These are phyloP conservation scores for Monosporascus sp. DNA, from an alignment of 2,329 filamentous ascomycete species.

Conservation along the genomic window DNA sequence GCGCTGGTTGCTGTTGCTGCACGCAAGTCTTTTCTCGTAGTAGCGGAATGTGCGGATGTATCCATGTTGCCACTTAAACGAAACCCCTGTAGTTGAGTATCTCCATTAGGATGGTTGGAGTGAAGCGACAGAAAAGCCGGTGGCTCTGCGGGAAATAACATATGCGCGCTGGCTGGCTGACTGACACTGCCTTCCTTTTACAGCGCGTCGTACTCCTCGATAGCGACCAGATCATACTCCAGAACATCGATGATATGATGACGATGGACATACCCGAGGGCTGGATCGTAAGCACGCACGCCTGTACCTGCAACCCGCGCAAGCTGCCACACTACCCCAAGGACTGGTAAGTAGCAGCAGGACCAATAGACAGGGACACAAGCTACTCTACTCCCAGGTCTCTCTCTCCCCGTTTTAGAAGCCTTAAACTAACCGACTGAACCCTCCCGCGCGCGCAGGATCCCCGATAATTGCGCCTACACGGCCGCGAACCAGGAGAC, in stretches of 20 bases:
- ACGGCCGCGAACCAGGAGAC: slow-evolving; percentile 25
- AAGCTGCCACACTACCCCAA: slow-evolving; percentile 28
- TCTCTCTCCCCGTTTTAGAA: too few relatives aligned
- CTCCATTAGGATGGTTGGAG: not conserved
- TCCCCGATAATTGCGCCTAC: slow-evolving; percentile 27
- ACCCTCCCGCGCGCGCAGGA: slow-evolving; percentile 6
- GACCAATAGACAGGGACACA: too few relatives aligned
- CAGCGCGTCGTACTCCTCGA: slow-evolving; percentile 29
- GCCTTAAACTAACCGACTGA: too few relatives aligned
- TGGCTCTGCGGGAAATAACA: not conserved
- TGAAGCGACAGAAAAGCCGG: too few relatives aligned
- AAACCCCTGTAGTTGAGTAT: not conserved
- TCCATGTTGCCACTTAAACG: not conserved
- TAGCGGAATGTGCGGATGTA: not conserved
- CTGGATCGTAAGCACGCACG: slow-evolving; percentile 29
- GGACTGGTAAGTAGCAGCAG: slow-evolving; percentile 18
- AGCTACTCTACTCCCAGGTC: too few relatives aligned
- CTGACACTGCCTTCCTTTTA: not conserved
- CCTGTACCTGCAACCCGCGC: slow-evolving; percentile 27
- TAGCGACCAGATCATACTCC: slow-evolving; percentile 27
- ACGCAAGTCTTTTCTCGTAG: too few relatives aligned
- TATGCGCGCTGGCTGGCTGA: not conserved
- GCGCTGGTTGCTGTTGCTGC: too few relatives aligned
- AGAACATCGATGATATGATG: slow-evolving; percentile 30
- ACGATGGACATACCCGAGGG: slow-evolving; percentile 23